These are phyloP conservation scores for Calonectria pauciramosa DNA, from an alignment of 2,329 filamentous ascomycete genomes.

Conservation along the genomic window DNA sequence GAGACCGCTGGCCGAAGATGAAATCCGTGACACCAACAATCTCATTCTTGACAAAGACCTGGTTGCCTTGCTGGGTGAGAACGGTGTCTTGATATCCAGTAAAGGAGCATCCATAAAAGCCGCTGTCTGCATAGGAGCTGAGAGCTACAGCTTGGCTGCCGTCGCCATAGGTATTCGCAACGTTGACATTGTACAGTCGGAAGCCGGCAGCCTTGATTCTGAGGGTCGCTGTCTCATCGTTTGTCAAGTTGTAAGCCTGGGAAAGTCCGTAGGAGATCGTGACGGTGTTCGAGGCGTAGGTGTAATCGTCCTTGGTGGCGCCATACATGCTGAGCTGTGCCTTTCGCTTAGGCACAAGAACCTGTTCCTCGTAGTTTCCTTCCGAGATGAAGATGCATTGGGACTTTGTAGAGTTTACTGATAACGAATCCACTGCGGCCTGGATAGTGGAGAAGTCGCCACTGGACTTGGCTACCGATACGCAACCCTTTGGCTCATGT, in stretches of 20 bases:
- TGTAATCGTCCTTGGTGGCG: slow-evolving; percentile 63
- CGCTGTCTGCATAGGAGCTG: slow-evolving; percentile 58
- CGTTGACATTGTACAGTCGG: slow-evolving; percentile 73
- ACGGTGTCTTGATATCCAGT: slow-evolving; percentile 66
- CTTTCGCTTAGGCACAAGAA: slow-evolving; percentile 63
- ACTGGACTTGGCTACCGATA: slow-evolving; percentile 60
- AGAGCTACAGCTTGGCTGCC: slow-evolving; percentile 63
- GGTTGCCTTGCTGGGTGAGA: slow-evolving; percentile 59
- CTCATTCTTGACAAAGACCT: slow-evolving; percentile 60
- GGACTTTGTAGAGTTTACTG: slow-evolving; percentile 58
- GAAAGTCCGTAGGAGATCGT: slow-evolving; percentile 59
- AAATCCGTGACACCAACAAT: slow-evolving; percentile 66
- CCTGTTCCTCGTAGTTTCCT: slow-evolving; percentile 67
- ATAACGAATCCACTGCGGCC: slow-evolving; percentile 70
- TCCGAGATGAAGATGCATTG: slow-evolving; percentile 76
- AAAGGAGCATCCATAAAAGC: slow-evolving; percentile 62
- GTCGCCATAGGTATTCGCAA: slow-evolving; percentile 61
- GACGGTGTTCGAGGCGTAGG: slow-evolving; percentile 69
- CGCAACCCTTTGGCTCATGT: slow-evolving; percentile 59
- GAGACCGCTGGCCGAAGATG: slow-evolving; percentile 60
- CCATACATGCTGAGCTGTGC: slow-evolving; percentile 70
- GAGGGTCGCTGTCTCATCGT: slow-evolving; percentile 66
- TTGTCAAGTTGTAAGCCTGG: slow-evolving; percentile 62
- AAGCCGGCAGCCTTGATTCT: slow-evolving; percentile 60
- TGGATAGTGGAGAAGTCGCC: slow-evolving; percentile 57